phyloP scores from a whole-genome alignment of 768 basidiomycete genomes.

The Cytidiella melzeri region DNA sequence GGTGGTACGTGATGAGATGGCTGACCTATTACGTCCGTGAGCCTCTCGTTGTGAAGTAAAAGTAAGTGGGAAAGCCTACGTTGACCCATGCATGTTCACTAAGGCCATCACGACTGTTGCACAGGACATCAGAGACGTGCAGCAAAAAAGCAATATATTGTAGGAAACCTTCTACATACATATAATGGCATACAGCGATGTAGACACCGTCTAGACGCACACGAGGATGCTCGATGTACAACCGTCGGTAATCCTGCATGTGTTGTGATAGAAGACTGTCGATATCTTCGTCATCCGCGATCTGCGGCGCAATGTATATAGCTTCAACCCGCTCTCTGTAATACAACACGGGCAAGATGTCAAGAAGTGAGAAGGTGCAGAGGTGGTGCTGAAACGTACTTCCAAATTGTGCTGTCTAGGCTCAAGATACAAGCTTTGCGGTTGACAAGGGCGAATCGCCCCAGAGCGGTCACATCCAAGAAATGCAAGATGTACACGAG shows the following conservation, averaged over 20 bases:
- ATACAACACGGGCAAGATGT: too few relatives aligned
- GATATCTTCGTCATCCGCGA: conserved; percentile 47
- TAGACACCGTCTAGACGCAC: conserved; percentile 85
- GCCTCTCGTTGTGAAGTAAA: too few relatives aligned
- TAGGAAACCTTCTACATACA: conserved; percentile 41
- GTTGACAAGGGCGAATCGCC: conserved; percentile 69
- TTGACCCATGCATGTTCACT: conserved; percentile 87
- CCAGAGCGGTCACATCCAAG: conserved; percentile 62
- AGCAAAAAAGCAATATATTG: conserved; percentile 6
- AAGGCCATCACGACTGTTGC: conserved; percentile 58
- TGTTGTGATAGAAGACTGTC: conserved; percentile 45
- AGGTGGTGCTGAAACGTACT: conserved; percentile 42
- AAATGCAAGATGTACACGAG: conserved; percentile 59
- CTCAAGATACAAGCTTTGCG: conserved; percentile 71
- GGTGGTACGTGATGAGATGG: conserved; percentile 89
- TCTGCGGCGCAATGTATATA: conserved; percentile 74
- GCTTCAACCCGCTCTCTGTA: conserved; percentile 3
- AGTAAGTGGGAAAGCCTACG: conserved; percentile 36
- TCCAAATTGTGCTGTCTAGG: conserved; percentile 70
- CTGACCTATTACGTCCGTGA: conserved; percentile 62
- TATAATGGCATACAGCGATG: conserved; percentile 86
- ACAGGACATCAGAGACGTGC: conserved; percentile 9
- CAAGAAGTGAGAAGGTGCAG: too few relatives aligned
- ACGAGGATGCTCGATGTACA: conserved; percentile 81
- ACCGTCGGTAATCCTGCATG: conserved; percentile 60